Evolutionary conservation across 2,329 filamentous ascomycete genomes (phyloP), one percentile per base, ranked within the genome.

Genomic region (Diaporthe australafricana): DNA sequence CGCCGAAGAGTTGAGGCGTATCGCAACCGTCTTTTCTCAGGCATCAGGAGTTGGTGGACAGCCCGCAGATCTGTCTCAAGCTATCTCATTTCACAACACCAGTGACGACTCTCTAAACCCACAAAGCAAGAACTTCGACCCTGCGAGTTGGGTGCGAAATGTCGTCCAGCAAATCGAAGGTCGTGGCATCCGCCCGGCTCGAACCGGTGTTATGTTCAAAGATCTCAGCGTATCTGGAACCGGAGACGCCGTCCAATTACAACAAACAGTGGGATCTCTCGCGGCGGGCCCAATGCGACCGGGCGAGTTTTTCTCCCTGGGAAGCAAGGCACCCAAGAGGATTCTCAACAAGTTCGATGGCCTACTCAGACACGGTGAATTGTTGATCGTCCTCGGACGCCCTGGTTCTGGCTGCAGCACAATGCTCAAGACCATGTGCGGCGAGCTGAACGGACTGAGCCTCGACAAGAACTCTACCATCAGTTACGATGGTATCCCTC

Each of bases 341-440:
- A 93, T 93, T 73, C 81, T 94, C 22, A 84, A 86, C 40, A 82
- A 86, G 70, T 92, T 94, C 72, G 88, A 93, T 75, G 92, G 92
- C 5, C 74, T 93, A 3, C 79, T 94, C 17, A 84, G 87, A 71
- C 86, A 84, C 63, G 91, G 92, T 4, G 91, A 94, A 83, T 88
- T 94, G 79, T 80, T 93, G 25, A 87, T 93, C 2, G 91, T 94
- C 1, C 85, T 94, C 0, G 92, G 92, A 3, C 86, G 91, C 32
- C 92, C 92, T 1, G 88, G 88, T 0, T 89, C 87, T 5, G 91
- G 91, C 6, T 93, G 91, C 79, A 89, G 86, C 65, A 93, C 91
- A 0, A 81, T 92, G 0, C 82, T 93, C 11, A 92, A 92, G 80
- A 85, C 89, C 0, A 82, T 93, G 32, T 87, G 84, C 20, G 89